Evolutionary conservation across 2,329 filamentous ascomycete genomes (phyloP), one percentile per base, ranked within the genome.

Genomic region (Talaromyces albobiverticillius): DNA sequence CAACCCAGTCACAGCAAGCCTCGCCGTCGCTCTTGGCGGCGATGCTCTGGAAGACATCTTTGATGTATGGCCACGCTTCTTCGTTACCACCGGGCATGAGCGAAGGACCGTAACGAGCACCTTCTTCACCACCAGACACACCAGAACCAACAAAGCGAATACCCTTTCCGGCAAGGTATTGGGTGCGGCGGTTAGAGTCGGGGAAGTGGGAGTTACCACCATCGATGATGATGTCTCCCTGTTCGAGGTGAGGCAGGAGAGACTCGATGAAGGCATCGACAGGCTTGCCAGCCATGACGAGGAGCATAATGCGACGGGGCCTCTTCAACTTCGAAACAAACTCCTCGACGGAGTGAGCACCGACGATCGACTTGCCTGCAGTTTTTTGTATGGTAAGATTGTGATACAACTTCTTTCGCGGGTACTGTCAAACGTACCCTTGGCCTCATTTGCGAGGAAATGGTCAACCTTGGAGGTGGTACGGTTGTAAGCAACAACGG

Each of bases 161-260:
- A 67, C 90, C 89, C 87, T 97, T 97, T 69, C 73, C 67, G 48
- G 79, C 77, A 60, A 97, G 86, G 82, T 96, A 96, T 78, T 89
- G 81, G 76, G 90, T 92, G 71, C 94, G 90, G 78, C 94, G 91
- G 86, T 96, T 97, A 80, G 90, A 93, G 81, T 97, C 94, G 71
- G 94, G 94, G 86, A 89, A 99, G 82, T 97, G 94, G 63, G 93
- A 97, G 88, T 99, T 97, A 69, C 91, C 94, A 75, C 94, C 94
- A 72, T 99, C 94, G 70, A 99, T 97, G 82, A 99, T 95, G 84
- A 99, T 59, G 75, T 99, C 94, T 64, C 90, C 92, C 69, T 83
- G 73, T 74, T 91, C 87, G 62, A 93, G 81, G 71, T 89, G 85
- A 62, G 88, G 90, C 59, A 97, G 82, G 63, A 99, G 87, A 66